phyloP scores from a whole-genome alignment of 2,329 filamentous ascomycete genomes.

The Cytospora leucostoma region DNA sequence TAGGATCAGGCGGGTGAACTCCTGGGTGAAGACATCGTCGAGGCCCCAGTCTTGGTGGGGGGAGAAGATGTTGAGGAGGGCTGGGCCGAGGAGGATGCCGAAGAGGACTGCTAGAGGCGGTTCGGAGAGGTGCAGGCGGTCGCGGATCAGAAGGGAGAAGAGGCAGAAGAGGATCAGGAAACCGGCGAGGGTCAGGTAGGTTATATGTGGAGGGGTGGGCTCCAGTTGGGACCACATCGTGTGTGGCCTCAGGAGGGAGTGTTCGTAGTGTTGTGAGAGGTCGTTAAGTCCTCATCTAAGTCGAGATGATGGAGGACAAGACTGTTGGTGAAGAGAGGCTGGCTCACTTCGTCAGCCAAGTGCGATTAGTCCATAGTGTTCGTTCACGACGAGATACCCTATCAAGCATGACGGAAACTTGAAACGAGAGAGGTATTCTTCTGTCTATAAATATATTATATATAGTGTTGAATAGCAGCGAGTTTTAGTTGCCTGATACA shows the following conservation, averaged over 20 bases:
- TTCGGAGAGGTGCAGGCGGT: constrained; percentile 25
- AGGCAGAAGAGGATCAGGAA: constrained; percentile 22
- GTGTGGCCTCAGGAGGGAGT: too few species aligned
- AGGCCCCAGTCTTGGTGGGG: constrained; percentile 18
- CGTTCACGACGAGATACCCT: not conserved
- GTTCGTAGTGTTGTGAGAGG: too few species aligned
- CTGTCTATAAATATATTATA: too few species aligned
- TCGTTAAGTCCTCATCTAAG: not conserved
- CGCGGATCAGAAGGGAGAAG: constrained; percentile 19
- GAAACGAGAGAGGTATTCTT: too few species aligned
- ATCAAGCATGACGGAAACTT: not conserved
- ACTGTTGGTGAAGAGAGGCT: not conserved
- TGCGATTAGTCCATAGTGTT: not conserved
- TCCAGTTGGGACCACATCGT: constrained; percentile 27
- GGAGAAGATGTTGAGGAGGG: constrained; percentile 14
- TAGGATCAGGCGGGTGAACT: constrained; percentile 71
- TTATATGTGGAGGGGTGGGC: constrained; percentile 18
- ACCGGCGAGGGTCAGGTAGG: constrained; percentile 19
- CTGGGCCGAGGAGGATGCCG: constrained; percentile 22
- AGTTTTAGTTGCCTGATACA: too few species aligned
- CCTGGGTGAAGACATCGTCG: constrained; percentile 34
- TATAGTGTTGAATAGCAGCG: too few species aligned
- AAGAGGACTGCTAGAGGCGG: constrained; percentile 21
- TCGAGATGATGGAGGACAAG: not conserved
- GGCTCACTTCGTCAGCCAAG: not conserved